Evolutionary conservation across 495 filamentous ascomycete genomes (phyloP), one percentile per base, ranked within the genome.

Genomic region (Trichoderma reesei): DNA sequence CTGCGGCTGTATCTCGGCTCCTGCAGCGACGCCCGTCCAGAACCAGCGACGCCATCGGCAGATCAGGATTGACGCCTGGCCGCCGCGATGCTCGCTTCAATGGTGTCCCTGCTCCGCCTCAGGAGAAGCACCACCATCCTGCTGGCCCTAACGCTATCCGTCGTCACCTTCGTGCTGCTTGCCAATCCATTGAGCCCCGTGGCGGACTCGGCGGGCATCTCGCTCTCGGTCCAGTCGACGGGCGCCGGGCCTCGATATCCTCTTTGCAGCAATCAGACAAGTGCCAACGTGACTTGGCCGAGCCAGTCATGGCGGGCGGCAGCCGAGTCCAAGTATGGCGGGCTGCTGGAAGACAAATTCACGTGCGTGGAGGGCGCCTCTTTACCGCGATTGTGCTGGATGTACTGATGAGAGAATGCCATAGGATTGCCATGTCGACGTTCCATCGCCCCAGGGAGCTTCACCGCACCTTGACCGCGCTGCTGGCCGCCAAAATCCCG

Each of bases 331-430:
- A 63, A 63, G 3, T 68, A 59, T 26, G 62, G 59, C 14, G 39
- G 62, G 44, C 37, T 66, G 51, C 42, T 46, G 44, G 67, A 68
- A n/a, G 67, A 68, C 62, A 66, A 68, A 65, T 68, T 68, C 38
- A 68, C 67, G 67, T 68, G 16, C 18, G 67, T 66, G 11, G 1
- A 36, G 11, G 51, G 20, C 34, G 8, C 16, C 16, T 3, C 20
- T 34, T 0, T 16, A 36, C 20, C 11, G 6, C 34, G 61, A 8
- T 18, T 61, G 14, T 60, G 3, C 6, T 3, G 8, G 10, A 44
- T 20, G n/a, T 48, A 18, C n/a, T 48, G 18, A 48, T 26, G 11
- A 61, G 26, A 36, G 41, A 18, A 37, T 41, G 11, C 59, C 36
- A 20, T 41, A 68, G 67, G 16, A 68, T 68, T 41, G 67, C 65